These are phyloP conservation scores for Aspergillus carbonarius DNA, from an alignment of 2,329 filamentous ascomycete genomes.

Conservation along the genomic window DNA sequence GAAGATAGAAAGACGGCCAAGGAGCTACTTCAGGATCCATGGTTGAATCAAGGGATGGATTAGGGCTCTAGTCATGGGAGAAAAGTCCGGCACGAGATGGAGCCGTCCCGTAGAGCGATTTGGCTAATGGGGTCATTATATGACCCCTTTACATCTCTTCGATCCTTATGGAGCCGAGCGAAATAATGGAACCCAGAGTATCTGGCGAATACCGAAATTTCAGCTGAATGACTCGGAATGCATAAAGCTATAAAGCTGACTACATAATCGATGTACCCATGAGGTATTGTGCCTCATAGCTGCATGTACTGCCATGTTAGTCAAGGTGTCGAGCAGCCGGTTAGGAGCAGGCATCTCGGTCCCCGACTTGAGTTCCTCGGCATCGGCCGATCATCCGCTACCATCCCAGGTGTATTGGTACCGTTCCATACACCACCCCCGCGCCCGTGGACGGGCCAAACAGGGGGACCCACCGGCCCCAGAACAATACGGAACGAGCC, in stretches of 20 bases:
- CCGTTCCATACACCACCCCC: neutral
- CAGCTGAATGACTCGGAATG: too few species aligned
- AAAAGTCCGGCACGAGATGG: too few species aligned
- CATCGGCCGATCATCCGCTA: neutral
- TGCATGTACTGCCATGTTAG: too few species aligned
- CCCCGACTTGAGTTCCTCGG: neutral
- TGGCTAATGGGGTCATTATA: too few species aligned
- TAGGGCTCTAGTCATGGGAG: neutral
- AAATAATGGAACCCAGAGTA: too few species aligned
- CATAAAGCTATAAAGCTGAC: too few species aligned
- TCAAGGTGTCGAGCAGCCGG: neutral
- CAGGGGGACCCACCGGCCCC: neutral
- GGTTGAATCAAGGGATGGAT: constrained; percentile 11
- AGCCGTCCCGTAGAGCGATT: too few species aligned
- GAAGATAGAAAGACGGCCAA: constrained; percentile 20
- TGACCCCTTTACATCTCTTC: too few species aligned
- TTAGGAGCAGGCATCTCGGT: neutral
- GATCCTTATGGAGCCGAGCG: too few species aligned
- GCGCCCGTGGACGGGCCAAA: neutral
- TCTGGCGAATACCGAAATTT: too few species aligned
- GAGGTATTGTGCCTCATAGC: too few species aligned
- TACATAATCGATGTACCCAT: too few species aligned
- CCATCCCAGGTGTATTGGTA: neutral
- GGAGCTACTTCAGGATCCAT: constrained; percentile 19
- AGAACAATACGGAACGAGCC: constrained; percentile 10